Base-by-base conservation (phyloP, 352 stramenopile genomes). In the Phytophthora pisi region DNA sequence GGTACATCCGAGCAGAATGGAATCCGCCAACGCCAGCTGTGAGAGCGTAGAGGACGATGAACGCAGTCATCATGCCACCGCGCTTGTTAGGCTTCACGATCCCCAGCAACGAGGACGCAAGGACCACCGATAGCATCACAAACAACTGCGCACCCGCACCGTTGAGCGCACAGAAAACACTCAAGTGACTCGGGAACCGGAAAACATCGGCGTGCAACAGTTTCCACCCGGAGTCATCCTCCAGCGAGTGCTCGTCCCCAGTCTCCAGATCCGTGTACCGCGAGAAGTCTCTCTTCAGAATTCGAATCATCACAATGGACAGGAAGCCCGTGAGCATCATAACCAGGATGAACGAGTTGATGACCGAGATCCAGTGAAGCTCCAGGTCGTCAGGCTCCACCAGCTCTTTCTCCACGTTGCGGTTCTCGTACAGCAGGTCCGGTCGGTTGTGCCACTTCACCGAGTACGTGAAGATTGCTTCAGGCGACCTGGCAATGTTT, bases 341-440 rank as follows among this genome's bases (percentile, higher is more conserved):
- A 8, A 99, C 97, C 40, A 99, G 80, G 30, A 99, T 96, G 66
- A 99, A 98, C 62, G 95, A 98, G 74, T 99, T 99, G 79, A 99
- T 98, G 72, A 99, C 98, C 16, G 92, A 98, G 47, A 99, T 90
- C 97, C 97, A 99, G 79, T 99, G 97, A 64, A 99, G 98, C 78
- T 97, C 83, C 26, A 93, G 68, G 60, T 92, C 82, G 59, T 91
- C 80, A 2, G 57, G 51, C 31, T 75, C 52, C 49, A 78, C 65
- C 13, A 71, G 62, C 36, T 82, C 77, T 87, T 93, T 82, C 28
- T 68, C 45, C 70, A 91, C 61, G 70, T 98, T 97, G 49, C 96
- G 86, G 58, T 98, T 81, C 52, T 97, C 96, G 67, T 93, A 98
- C 23, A 78, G 70, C 42, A 97, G 77, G 36, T 96, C 79, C 13